Percentiles rank a stretch among this genome's conserved stretches.
phyloP scores from a whole-genome alignment of 2,329 filamentous ascomycete genomes.

The Chaetomiaceae sp. region DNA sequence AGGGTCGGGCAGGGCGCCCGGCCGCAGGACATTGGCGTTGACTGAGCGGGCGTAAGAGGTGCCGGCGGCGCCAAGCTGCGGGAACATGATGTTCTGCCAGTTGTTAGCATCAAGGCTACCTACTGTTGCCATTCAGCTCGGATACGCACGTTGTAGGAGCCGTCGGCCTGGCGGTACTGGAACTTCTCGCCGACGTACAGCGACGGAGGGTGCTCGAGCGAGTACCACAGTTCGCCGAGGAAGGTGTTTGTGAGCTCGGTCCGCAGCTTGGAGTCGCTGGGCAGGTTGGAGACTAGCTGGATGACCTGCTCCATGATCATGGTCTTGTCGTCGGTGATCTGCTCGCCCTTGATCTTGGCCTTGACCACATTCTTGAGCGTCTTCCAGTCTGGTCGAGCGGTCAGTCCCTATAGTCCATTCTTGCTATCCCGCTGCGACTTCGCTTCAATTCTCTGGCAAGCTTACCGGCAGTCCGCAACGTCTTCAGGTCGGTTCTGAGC shows the following conservation, averaged over 20 bases:
- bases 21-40: slow-evolving; percentile 51
- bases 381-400: slow-evolving; percentile 45
- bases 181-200: slow-evolving; percentile 57
- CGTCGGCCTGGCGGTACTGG: slow-evolving; percentile 63
- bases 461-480: slow-evolving; percentile 44
- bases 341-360: slow-evolving; percentile 55
- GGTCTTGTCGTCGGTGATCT: slow-evolving; percentile 65
- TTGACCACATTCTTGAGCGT: slow-evolving; percentile 57
- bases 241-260: slow-evolving; percentile 60
- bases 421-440: too few species aligned
- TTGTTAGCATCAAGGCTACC: background rate
- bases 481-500: slow-evolving; percentile 51
- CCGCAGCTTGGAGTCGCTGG: slow-evolving; percentile 54
- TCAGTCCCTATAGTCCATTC: background rate
- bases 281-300: slow-evolving; percentile 60
- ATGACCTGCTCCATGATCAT: slow-evolving; percentile 72
- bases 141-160: slow-evolving; percentile 54
- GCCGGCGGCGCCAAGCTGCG: slow-evolving; percentile 60
- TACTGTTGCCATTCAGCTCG: background rate
- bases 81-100: slow-evolving; percentile 55
- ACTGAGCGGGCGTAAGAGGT: slow-evolving; percentile 62
- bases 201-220: slow-evolving; percentile 65
- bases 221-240: slow-evolving; percentile 63
- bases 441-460: too few species aligned
- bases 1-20: slow-evolving; percentile 62